Evolutionary conservation across 768 basidiomycete species (phyloP).

Genomic region (Tulasnella sp.): DNA sequence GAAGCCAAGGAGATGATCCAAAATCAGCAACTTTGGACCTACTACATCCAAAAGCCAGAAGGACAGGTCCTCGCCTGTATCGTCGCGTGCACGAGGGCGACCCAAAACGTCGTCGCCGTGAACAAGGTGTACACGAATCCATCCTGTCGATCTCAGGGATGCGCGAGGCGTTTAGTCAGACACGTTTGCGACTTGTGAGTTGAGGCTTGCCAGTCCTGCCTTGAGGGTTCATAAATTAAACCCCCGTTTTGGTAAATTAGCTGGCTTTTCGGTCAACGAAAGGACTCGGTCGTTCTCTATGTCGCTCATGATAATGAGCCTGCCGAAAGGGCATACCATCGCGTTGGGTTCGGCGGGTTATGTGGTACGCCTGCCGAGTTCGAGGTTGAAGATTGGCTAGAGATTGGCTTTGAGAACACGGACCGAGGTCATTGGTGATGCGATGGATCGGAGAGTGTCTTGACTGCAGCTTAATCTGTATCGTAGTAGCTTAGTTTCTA

Average conservation of each 20-base stretch:
- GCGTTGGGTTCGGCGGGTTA: constrained; percentile 58
- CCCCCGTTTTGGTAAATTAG: constrained; percentile 23
- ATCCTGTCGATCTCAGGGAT: constrained; percentile 41
- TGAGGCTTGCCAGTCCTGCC: neutral
- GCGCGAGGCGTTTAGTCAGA: constrained; percentile 52
- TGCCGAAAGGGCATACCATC: constrained; percentile 47
- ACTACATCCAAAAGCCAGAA: constrained; percentile 31
- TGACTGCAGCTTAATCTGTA: neutral
- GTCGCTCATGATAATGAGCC: constrained; percentile 48
- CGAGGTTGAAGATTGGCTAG: constrained; percentile 44
- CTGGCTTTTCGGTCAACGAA: constrained; percentile 36
- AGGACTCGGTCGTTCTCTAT: constrained; percentile 49
- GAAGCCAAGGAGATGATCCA: constrained; percentile 46
- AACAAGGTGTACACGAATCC: constrained; percentile 62
- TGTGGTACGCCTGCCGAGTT: constrained; percentile 26
- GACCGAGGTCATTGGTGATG: constrained; percentile 56
- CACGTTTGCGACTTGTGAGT: constrained; percentile 24
- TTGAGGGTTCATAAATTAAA: neutral
- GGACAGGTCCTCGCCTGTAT: constrained; percentile 42
- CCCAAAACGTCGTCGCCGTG: constrained; percentile 43
- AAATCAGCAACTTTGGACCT: constrained; percentile 49
- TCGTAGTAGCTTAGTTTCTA: too few relatives aligned
- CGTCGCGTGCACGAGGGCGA: constrained; percentile 57
- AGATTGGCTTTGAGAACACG: constrained; percentile 48
- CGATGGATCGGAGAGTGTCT: neutral